These are phyloP conservation scores for Raphanus hybrid DNA, from an alignment of 441 rosid species.

Conservation along the genomic window DNA sequence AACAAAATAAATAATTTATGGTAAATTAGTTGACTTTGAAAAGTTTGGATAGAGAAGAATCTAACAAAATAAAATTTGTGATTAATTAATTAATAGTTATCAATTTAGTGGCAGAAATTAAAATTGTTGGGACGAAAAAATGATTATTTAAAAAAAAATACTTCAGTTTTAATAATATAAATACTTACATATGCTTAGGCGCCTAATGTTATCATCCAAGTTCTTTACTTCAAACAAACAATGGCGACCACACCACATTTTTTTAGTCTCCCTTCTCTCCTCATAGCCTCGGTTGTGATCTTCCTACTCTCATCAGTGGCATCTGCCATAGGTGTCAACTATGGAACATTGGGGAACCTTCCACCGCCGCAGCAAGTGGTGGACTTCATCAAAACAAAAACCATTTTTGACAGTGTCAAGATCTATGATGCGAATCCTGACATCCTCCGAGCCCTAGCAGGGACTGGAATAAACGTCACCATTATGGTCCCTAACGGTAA, in stretches of 20 bases:
- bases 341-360: constrained; percentile 58
- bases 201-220: neutral
- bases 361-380: constrained; percentile 54
- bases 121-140: no score
- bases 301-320: constrained; percentile 38
- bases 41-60: no score
- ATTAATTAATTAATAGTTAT: no score
- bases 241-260: neutral
- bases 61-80: no score
- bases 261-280: constrained; percentile 18
- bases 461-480: constrained; percentile 65
- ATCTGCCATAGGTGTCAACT: constrained; percentile 53
- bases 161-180: neutral
- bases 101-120: no score
- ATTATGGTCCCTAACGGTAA: constrained; percentile 50
- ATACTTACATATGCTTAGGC: neutral
- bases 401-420: constrained; percentile 67
- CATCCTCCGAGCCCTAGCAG: constrained; percentile 70
- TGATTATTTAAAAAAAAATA: no score
- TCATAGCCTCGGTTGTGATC: constrained; percentile 23
- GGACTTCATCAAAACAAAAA: constrained; percentile 33
- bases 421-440: constrained; percentile 75
- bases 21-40: no score
- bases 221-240: neutral
- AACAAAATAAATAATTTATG: no score